Base-by-base conservation (phyloP, 345 rosid species). In the Gossypium turneri region DNA sequence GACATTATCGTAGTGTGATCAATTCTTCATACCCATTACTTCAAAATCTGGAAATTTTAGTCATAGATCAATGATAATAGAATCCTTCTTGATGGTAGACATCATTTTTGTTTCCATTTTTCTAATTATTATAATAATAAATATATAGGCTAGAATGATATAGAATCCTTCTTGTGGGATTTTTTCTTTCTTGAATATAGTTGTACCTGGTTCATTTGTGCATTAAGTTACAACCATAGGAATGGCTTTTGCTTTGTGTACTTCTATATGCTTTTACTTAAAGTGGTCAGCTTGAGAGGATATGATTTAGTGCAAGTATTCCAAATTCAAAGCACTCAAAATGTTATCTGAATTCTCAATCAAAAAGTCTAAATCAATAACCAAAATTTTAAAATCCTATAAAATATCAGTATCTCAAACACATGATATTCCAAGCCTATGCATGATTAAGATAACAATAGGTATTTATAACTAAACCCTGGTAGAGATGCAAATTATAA, bases 21-120 rank as follows among this genome's bases (percentile, higher is more conserved):
- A 34, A 59, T 25, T 59, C 63, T 59, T 59, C 38, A 24, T 16
- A 15, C 22, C 19, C 16, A 13, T 50, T 12, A 68, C 20, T 47
- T 67, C 7, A 67, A 47, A 67, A 29, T 38, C 12, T 50, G 58
- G 58, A 50, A 13, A 50, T 68, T 1, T 25, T 20, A n/a, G 53
- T 50, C 72, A 25, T 68, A 68, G 58, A 50, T 68, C 58, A 50
- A 57, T 57, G 61, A 68, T 22, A 43, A 48, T 3, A 13, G 55
- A 47, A 48, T 48, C 57, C 72, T 67, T 47, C 12, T 67, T 67
- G 11, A 50, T 25, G 43, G 43, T 48, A 9, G 34, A 67, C 7
- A 48, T 24, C 11, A 48, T 48, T 24, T 50, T 52, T 22, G 57
- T 24, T 67, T 67, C 38, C 13, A 0, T 67, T 20, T 67, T 48